These are phyloP conservation scores for Ceratocystiopsis brevicomis DNA, from an alignment of 2,329 filamentous ascomycete species.

Conservation along the genomic window DNA sequence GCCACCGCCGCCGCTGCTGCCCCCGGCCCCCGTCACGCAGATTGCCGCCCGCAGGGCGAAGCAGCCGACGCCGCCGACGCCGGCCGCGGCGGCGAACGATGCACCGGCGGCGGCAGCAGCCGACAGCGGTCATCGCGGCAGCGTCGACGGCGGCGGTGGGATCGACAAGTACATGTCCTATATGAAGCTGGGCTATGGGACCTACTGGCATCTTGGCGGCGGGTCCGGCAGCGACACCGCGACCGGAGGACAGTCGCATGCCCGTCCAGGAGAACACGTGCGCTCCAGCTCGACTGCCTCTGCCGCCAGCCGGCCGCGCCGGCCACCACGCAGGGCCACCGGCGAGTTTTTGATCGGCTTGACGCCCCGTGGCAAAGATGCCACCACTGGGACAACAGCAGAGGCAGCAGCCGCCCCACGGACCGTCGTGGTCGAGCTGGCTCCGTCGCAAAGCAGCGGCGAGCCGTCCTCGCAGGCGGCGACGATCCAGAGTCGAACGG, in stretches of 20 bases:
- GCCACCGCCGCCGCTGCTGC: constrained; percentile 5
- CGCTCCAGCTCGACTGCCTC: too few species aligned
- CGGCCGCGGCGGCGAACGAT: neutral
- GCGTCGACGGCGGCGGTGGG: constrained; percentile 17
- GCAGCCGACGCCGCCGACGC: neutral
- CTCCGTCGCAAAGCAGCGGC: constrained; percentile 18
- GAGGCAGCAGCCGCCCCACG: constrained; percentile 31
- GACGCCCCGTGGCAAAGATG: constrained; percentile 12
- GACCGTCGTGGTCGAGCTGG: constrained; percentile 48
- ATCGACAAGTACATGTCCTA: constrained; percentile 42
- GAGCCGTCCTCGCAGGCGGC: constrained; percentile 26
- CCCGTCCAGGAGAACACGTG: too few species aligned
- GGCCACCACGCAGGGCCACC: constrained; percentile 3
- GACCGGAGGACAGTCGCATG: neutral
- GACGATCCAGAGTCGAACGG: constrained; percentile 25
- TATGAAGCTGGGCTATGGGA: constrained; percentile 48
- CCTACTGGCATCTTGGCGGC: constrained; percentile 38
- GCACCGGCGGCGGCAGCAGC: neutral
- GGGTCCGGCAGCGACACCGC: constrained; percentile 6
- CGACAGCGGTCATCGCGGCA: neutral
- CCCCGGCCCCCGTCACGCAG: constrained; percentile 10
- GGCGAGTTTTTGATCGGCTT: constrained; percentile 49
- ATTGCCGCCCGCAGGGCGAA: constrained; percentile 6
- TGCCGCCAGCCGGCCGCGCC: too few species aligned
- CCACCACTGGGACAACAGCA: neutral